These are phyloP conservation scores for Esteya vermicola DNA, from an alignment of 2,329 filamentous ascomycete species.

Conservation along the genomic window DNA sequence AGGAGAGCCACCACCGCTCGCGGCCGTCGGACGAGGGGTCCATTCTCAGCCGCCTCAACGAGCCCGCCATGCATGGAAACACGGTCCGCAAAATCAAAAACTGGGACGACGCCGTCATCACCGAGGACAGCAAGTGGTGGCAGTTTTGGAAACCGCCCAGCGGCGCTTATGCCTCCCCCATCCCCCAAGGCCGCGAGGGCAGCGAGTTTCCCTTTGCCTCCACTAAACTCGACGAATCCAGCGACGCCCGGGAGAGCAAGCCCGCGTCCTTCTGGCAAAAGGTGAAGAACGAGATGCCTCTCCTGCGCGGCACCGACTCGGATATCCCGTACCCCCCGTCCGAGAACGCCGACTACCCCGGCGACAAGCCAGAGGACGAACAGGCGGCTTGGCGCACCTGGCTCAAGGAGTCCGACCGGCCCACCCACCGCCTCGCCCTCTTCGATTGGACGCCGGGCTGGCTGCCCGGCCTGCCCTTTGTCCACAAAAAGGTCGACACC, in stretches of 20 bases:
- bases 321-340: conserved; percentile 45
- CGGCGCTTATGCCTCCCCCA: conserved; percentile 45
- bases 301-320: conserved; percentile 28
- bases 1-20: conserved; percentile 19
- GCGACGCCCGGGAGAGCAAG: conserved; percentile 15
- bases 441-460: conserved; percentile 43
- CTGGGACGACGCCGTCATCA: conserved; percentile 32
- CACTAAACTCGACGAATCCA: too few relatives aligned
- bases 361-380: conserved; percentile 44
- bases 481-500: conserved; percentile 85
- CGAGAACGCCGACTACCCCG: conserved; percentile 45
- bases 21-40: conserved; percentile 18
- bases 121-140: conserved; percentile 37
- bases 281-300: conserved; percentile 34
- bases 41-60: neutral
- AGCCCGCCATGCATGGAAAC: conserved; percentile 22
- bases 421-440: conserved; percentile 63
- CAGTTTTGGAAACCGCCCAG: conserved; percentile 51
- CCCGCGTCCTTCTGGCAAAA: conserved; percentile 34
- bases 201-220: conserved; percentile 28
- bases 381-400: conserved; percentile 71
- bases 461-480: conserved; percentile 63
- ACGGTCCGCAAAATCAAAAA: conserved; percentile 37
- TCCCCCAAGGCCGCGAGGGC: conserved; percentile 39
- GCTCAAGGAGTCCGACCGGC: conserved; percentile 66